Percentiles rank a stretch among this genome's conserved stretches.
These are phyloP conservation scores for Chlamydomonas incerta DNA, from an alignment of 139 green algal genomes.

Conservation along the genomic window DNA sequence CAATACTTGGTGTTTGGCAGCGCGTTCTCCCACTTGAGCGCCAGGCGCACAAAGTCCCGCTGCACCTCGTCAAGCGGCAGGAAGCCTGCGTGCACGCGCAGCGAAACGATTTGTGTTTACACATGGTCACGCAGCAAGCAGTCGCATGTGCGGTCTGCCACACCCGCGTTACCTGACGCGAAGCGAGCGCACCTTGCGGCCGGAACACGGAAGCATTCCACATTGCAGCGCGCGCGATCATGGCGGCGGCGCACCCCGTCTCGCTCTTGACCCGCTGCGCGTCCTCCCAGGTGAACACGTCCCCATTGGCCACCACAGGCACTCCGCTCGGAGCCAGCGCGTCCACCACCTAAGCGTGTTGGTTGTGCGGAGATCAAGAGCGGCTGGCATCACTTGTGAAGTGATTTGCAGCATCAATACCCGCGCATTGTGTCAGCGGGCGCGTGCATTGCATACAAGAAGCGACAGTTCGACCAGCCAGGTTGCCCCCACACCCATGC, in stretches of 20 bases:
- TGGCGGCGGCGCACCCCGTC: constrained; percentile 23
- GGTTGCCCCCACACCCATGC: too few relatives aligned
- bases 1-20: constrained; percentile 37
- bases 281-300: constrained; percentile 15
- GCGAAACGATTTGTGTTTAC: too few relatives aligned
- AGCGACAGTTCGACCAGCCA: too few relatives aligned
- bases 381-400: too few relatives aligned
- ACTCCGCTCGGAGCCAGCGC: background rate
- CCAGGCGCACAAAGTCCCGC: constrained; percentile 5
- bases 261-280: constrained; percentile 1
- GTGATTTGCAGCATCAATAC: background rate
- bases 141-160: too few relatives aligned
- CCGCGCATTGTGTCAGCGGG: background rate
- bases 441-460: too few relatives aligned
- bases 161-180: too few relatives aligned
- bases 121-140: too few relatives aligned
- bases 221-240: constrained; percentile 12
- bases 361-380: too few relatives aligned
- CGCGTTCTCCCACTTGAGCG: constrained; percentile 1
- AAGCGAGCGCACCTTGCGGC: background rate
- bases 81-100: constrained; percentile 8
- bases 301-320: constrained; percentile 28
- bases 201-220: constrained; percentile 37
- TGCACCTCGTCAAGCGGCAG: constrained; percentile 20
- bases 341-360: constrained; percentile 31